Evolutionary conservation across 2,329 filamentous ascomycete species (phyloP).

Genomic region (Colletotrichum musicola): DNA sequence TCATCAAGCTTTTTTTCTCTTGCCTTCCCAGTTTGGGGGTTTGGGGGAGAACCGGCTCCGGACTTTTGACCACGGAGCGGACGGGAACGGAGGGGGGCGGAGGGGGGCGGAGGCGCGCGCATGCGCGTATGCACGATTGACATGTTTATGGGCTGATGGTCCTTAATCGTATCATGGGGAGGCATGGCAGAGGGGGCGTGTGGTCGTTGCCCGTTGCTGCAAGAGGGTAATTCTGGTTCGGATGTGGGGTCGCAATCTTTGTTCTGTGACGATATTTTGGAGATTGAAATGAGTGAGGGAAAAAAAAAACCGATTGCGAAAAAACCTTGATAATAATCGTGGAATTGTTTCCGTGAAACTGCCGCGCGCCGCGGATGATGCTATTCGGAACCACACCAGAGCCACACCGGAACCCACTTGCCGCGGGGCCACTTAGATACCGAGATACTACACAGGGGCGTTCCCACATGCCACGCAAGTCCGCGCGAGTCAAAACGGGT

Average conservation of each 20-base stretch:
- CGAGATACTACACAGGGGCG: background rate
- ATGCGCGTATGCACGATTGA: slow-evolving; percentile 6
- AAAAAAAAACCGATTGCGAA: background rate
- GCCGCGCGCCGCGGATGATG: slow-evolving; percentile 12
- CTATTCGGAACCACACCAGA: slow-evolving; percentile 34
- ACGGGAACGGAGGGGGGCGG: background rate
- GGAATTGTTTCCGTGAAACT: background rate
- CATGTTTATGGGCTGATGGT: slow-evolving; percentile 21
- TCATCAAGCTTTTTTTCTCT: slow-evolving; percentile 1
- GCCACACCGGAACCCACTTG: slow-evolving; percentile 30
- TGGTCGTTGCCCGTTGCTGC: background rate
- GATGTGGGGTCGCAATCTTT: background rate
- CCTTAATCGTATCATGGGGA: slow-evolving; percentile 4
- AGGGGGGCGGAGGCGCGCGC: background rate
- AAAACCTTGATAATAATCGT: background rate
- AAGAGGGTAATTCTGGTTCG: background rate
- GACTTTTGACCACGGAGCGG: slow-evolving; percentile 12
- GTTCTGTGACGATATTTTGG: no score
- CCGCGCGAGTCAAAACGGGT: no score
- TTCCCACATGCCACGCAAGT: slow-evolving; percentile 23
- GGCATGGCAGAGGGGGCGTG: background rate
- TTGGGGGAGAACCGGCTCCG: slow-evolving; percentile 6
- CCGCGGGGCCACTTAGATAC: slow-evolving; percentile 6
- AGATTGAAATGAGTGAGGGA: background rate
- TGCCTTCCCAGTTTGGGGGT: background rate